These are phyloP conservation scores for Ophiosphaerella korrae DNA, from an alignment of 2,329 filamentous ascomycete genomes.

Conservation along the genomic window DNA sequence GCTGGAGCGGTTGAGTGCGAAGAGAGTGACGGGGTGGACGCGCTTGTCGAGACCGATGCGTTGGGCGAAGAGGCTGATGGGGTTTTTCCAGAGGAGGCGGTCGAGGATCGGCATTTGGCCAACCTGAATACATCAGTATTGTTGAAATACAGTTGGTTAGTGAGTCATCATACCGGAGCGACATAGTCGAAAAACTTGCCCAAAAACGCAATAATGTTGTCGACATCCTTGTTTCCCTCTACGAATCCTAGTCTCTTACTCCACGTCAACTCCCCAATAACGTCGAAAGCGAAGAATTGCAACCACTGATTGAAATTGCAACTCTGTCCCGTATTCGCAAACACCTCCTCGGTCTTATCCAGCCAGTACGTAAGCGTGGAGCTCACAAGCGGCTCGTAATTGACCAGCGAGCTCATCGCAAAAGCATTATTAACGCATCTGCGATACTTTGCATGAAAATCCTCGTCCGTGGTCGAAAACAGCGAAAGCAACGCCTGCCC, in stretches of 20 bases:
- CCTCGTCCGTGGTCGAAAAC: constrained; percentile 76
- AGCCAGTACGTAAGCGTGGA: constrained; percentile 75
- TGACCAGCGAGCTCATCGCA: constrained; percentile 75
- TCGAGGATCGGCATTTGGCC: constrained; percentile 78
- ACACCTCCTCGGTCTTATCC: constrained; percentile 52
- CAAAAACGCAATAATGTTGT: constrained; percentile 72
- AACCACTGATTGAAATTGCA: constrained; percentile 75
- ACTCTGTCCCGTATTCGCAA: constrained; percentile 47
- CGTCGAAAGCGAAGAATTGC: constrained; percentile 82
- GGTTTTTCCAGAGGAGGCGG: constrained; percentile 73
- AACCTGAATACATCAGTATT: constrained; percentile 51
- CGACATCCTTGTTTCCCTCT: constrained; percentile 74
- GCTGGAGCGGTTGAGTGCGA: constrained; percentile 69
- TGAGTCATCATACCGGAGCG: constrained; percentile 62
- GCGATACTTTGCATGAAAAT: constrained; percentile 75
- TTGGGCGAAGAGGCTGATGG: constrained; percentile 70
- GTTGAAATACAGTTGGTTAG: not conserved
- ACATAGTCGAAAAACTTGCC: constrained; percentile 71
- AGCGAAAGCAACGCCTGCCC: constrained; percentile 72
- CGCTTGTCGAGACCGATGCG: constrained; percentile 70
- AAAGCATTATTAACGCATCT: constrained; percentile 78
- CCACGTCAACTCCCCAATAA: constrained; percentile 79
- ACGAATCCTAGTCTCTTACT: constrained; percentile 76
- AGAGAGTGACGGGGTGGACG: constrained; percentile 74
- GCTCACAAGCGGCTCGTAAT: constrained; percentile 81